phyloP scores from a whole-genome alignment of 495 filamentous ascomycete genomes.

The Ramalina intermedia region DNA sequence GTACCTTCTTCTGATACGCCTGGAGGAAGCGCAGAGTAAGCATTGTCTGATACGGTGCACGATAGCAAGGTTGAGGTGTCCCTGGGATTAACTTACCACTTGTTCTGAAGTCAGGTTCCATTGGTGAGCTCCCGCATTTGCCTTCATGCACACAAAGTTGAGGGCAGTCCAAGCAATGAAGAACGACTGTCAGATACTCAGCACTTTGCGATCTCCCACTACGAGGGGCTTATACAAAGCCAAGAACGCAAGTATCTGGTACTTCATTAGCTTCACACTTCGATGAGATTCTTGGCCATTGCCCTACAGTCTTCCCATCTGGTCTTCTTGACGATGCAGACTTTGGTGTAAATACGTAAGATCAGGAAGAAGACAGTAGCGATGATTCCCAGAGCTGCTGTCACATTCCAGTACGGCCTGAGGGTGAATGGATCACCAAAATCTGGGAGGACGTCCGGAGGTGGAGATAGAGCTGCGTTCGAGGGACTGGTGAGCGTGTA shows the following conservation, averaged over 20 bases:
- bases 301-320: slow-evolving; percentile 11
- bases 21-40: neutral
- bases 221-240: neutral
- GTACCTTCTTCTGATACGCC: too few species aligned
- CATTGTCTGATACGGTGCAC: neutral
- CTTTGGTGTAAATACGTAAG: slow-evolving; percentile 8
- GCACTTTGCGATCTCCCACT: neutral
- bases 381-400: neutral
- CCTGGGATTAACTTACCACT: neutral
- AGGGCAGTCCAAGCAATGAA: neutral
- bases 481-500: neutral
- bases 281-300: neutral
- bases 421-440: slow-evolving; percentile 8
- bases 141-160: neutral
- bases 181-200: neutral
- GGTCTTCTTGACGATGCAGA: slow-evolving; percentile 4
- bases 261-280: neutral
- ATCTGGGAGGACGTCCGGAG: slow-evolving; percentile 6
- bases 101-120: slow-evolving; percentile 9
- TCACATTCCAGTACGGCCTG: slow-evolving; percentile 1
- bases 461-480: slow-evolving; percentile 9
- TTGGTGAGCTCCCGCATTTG: slow-evolving; percentile 4
- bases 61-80: neutral
- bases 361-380: neutral
- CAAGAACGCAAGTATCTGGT: neutral